Conservation (phyloP, 1,284 basidiomycete species). For the Tylopilus sp. region DNA sequence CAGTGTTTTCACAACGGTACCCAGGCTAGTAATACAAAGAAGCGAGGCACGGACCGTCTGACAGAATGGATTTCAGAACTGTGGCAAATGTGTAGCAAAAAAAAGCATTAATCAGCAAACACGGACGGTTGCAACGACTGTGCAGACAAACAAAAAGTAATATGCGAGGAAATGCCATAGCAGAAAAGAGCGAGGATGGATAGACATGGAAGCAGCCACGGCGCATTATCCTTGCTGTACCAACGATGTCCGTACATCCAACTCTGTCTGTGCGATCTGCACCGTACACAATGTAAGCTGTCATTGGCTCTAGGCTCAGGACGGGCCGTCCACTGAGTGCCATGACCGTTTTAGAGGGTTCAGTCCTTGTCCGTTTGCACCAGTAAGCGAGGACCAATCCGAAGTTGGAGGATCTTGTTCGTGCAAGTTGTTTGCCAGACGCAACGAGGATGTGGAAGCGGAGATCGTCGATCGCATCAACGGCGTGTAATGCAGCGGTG, state of each 20-base stretch:
- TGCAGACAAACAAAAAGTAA: slow-evolving; percentile 3
- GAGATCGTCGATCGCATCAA: slow-evolving; percentile 7
- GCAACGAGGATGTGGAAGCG: background rate
- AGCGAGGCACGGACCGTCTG: background rate
- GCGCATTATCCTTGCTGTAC: background rate
- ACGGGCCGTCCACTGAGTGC: slow-evolving; percentile 25
- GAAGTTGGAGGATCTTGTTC: slow-evolving; percentile 22
- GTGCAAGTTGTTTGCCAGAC: slow-evolving; percentile 16
- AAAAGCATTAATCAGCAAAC: background rate
- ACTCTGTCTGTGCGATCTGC: background rate
- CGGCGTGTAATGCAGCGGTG: slow-evolving; percentile 8
- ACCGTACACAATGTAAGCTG: background rate
- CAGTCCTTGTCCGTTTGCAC: slow-evolving; percentile 24
- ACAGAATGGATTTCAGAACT: background rate
- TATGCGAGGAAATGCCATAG: background rate
- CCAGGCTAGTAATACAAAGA: slow-evolving; percentile 3
- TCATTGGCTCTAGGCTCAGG: slow-evolving; percentile 2
- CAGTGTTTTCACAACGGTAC: background rate
- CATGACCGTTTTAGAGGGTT: slow-evolving; percentile 30
- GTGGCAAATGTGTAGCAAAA: background rate
- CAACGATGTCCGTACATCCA: background rate
- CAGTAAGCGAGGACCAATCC: slow-evolving; percentile 31
- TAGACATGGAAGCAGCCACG: background rate
- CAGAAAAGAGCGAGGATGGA: background rate
- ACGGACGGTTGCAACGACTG: slow-evolving; percentile 5